Base-by-base conservation (phyloP, 352 stramenopile genomes). In the Globisporangium apiculatum region DNA sequence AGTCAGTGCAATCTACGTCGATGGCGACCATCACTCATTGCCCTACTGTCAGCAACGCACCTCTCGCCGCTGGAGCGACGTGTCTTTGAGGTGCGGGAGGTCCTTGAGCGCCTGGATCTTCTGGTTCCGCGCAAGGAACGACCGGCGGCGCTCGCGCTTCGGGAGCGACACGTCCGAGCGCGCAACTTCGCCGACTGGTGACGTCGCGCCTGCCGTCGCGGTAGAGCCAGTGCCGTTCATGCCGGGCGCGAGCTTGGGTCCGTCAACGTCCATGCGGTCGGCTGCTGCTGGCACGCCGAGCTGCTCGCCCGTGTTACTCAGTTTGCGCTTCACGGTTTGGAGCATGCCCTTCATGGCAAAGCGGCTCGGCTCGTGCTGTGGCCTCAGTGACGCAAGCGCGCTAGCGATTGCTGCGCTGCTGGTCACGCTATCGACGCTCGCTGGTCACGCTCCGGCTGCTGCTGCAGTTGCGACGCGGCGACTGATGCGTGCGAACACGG, bases 341-440 rank as follows among this genome's bases (percentile, higher is more conserved):
- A 94, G 73, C 84, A 94, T 94, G 58, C 83, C 83, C 76, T 94
- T 94, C 84, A 94, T 94, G 41, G 67, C 75, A 71, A 71, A 60
- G 60, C 62, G 36, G 58, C 56, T 41, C 12, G 11, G 48, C 18
- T 12, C 31, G 49, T 53, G 14, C 48, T 14, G 35, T 6, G 31
- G 14, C 49, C 12, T 41, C 11, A n/a, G 10, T 49, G 17, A 41
- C 49, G 24, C 49, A 53, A 24, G 12, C 24, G 35, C 48, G 15
- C 31, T 14, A 35, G 47, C 40, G 40, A 49, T 64, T 53, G 17
- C 35, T 57, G 31, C n/a, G 48, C 58, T 24, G 18, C 18, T 36
- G 35, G 42, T 63, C 55, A 59, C 51, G 55, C 60, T 63, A 62
- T 47, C 52, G 42, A 31, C 24, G 24, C 24, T 31, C 24, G 24